phyloP scores from a whole-genome alignment of 2,329 filamentous ascomycete genomes.

The Fusarium sp. region DNA sequence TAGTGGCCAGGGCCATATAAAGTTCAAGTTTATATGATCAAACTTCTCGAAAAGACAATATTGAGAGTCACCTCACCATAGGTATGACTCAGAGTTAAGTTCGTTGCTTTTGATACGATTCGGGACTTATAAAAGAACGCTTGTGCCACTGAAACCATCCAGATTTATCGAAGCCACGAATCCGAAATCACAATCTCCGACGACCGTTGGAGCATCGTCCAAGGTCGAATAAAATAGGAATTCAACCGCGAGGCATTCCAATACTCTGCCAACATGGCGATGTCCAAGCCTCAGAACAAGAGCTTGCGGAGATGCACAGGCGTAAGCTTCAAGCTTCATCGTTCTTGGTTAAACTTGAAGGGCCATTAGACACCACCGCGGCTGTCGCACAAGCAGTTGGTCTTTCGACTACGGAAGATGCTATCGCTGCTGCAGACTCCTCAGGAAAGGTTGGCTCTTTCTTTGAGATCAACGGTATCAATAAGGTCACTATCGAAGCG shows the following conservation, averaged over 20 bases:
- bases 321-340: background rate
- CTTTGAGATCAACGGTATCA: background rate
- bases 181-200: background rate
- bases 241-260: conserved; percentile 10
- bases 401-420: background rate
- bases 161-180: background rate
- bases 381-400: background rate
- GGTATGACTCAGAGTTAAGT: accelerated
- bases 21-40: background rate
- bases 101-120: accelerated
- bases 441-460: background rate
- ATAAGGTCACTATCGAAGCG: background rate
- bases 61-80: accelerated
- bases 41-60: background rate
- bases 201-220: background rate
- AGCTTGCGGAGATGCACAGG: background rate
- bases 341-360: conserved; percentile 12
- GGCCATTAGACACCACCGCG: background rate
- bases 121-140: too few relatives aligned
- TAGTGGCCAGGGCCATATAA: too few relatives aligned
- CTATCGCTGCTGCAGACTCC: background rate
- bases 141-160: background rate
- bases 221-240: background rate
- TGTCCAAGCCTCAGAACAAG: background rate
- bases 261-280: background rate